Evolutionary conservation across 352 stramenopile species (phyloP).

Genomic region (Plasmopara viticola): DNA sequence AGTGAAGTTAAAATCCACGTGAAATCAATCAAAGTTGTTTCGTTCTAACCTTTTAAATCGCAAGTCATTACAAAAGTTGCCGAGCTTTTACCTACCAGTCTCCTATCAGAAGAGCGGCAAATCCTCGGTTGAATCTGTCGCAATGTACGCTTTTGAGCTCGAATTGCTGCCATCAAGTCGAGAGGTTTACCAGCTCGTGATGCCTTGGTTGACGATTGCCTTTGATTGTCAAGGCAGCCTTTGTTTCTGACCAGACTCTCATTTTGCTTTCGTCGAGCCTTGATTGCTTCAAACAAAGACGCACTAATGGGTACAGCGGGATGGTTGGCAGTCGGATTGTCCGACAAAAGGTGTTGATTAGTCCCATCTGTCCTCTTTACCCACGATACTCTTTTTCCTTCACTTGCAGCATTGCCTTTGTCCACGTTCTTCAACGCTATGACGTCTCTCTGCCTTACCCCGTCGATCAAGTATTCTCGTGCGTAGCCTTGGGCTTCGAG

Average conservation of each 20-base stretch:
- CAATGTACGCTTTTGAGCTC: slow-evolving; percentile 31
- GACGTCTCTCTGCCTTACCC: slow-evolving; percentile 37
- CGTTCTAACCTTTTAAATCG: no score
- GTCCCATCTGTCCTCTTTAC: slow-evolving; percentile 9
- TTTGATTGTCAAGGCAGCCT: slow-evolving; percentile 3
- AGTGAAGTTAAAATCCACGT: no score
- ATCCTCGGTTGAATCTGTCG: slow-evolving; percentile 1
- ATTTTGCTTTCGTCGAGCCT: slow-evolving; percentile 29
- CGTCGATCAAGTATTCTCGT: slow-evolving; percentile 35
- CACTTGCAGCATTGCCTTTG: background rate
- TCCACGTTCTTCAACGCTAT: background rate
- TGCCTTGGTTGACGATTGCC: background rate
- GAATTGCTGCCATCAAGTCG: slow-evolving; percentile 64
- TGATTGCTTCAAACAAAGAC: slow-evolving; percentile 44
- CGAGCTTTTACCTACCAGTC: background rate
- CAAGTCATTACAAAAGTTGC: no score
- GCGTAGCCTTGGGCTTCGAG: slow-evolving; percentile 47
- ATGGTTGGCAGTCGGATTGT: background rate
- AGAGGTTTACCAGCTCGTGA: slow-evolving; percentile 15
- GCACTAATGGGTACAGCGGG: slow-evolving; percentile 22
- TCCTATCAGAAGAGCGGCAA: slow-evolving; percentile 3
- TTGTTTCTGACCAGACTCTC: slow-evolving; percentile 1
- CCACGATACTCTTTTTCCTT: slow-evolving; percentile 28
- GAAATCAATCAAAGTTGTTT: no score
- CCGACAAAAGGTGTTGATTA: background rate